Base-by-base conservation (phyloP, 2,329 filamentous ascomycete genomes). In the Diaporthe ampelina region DNA sequence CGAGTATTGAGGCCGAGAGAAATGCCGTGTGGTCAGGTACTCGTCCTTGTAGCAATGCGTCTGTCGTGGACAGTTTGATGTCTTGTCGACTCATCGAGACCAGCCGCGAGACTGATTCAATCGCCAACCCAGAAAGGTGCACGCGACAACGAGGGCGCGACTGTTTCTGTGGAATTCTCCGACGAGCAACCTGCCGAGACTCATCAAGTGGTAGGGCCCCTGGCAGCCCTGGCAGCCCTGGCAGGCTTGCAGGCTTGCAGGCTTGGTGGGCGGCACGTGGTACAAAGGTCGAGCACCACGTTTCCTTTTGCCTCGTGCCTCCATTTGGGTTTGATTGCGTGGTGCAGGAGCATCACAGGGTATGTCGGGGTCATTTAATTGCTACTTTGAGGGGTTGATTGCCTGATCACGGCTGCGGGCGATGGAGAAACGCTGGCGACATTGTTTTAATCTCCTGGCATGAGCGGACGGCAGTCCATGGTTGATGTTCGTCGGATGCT, bases 401-500 rank as follows among this genome's bases (percentile, higher is more conserved):
- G 48, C 63, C 17, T 40, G 63, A 54, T 15, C 32, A 54, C 45
- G 45, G 63, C 63, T 54, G 29, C n/a, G 32, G 19, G 32, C 3
- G 32, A 54, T 54, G 45, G 63, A 54, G 48, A 68, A 68, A 68
- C 63, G 32, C 63, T 68, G 63, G 63, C 63, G 63, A 68, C 63
- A 68, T 68, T 68, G 45, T n/a, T 35, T 37, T 54, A 68, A 68
- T 68, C 32, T 68, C 63, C 26, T 65, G 59, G 59, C 4, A 32
- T 65, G 58, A 45, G 35, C 61, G 4, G 43, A 32, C 29, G 29
- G 29, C 29, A 32, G 29, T 32, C 29, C 6, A 32, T 32, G 4
- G 6, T 32, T 6, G 15, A 10, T 10, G 10, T 40, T 40, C 17
- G 45, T 48, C 17, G 45, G 45, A n/a, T 48, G 29, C 15, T 40